Evolutionary conservation across 768 basidiomycete genomes (phyloP).

Genomic region (Podaxis sp.): DNA sequence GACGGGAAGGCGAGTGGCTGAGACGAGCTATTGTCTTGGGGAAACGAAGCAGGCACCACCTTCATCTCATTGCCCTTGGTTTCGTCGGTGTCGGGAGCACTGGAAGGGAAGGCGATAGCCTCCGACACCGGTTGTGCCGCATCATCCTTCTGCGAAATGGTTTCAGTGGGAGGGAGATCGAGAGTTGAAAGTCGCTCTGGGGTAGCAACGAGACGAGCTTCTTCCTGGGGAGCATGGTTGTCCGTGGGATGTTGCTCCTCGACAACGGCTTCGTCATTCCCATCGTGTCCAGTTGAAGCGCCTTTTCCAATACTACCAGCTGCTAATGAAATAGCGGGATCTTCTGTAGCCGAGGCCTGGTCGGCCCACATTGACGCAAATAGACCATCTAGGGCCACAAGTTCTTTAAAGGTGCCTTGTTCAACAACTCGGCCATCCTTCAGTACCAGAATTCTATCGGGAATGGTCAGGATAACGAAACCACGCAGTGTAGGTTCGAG

Average conservation of each 20-base stretch:
- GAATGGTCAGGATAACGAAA: background rate
- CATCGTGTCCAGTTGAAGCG: constrained; percentile 21
- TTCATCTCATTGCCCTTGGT: background rate
- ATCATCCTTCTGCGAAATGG: constrained; percentile 5
- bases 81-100: constrained; percentile 1
- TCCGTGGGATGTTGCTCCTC: background rate
- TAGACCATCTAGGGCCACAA: constrained; percentile 66
- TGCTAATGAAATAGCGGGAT: constrained; percentile 38
- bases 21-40: background rate
- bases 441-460: constrained; percentile 79
- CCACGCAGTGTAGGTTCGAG: background rate
- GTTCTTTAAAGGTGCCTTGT: constrained; percentile 75
- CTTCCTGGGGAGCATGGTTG: background rate
- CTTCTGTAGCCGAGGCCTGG: constrained; percentile 68
- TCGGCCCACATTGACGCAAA: constrained; percentile 91
- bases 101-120: background rate
- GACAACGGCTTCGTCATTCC: background rate
- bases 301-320: constrained; percentile 37
- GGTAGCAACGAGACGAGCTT: constrained; percentile 1
- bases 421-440: constrained; percentile 89
- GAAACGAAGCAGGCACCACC: constrained; percentile 5
- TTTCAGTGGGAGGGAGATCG: constrained; percentile 11
- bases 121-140: background rate
- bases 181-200: constrained; percentile 14
- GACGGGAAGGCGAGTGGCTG: constrained; percentile 25